phyloP scores from a whole-genome alignment of 1,284 basidiomycete species.

The Wallemia mellicola region DNA sequence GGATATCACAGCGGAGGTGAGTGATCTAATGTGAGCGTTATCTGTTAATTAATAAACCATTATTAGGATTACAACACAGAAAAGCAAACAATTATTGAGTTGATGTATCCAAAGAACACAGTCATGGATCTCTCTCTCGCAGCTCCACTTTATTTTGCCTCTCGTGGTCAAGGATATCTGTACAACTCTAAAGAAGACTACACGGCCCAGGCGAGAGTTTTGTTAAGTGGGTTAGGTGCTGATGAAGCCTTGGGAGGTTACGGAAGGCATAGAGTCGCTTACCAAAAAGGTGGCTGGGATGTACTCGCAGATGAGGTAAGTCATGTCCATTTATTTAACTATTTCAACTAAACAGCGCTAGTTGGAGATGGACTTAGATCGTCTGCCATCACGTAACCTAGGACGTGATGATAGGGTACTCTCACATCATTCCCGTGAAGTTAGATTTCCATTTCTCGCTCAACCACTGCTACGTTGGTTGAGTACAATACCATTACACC shows the following conservation, averaged over 20 bases:
- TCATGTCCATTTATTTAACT: neutral
- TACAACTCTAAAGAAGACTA: constrained; percentile 23
- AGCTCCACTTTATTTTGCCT: constrained; percentile 73
- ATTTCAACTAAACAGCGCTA: constrained; percentile 11
- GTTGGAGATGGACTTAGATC: constrained; percentile 74
- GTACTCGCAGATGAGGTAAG: constrained; percentile 48
- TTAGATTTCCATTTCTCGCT: constrained; percentile 64
- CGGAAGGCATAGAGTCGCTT: constrained; percentile 56
- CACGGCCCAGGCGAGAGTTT: constrained; percentile 41
- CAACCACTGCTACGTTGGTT: constrained; percentile 43
- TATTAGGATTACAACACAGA: constrained; percentile 3
- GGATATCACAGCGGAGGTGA: constrained; percentile 47
- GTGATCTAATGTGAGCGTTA: too few species aligned
- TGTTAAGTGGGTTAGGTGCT: constrained; percentile 74
- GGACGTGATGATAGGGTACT: constrained; percentile 80
- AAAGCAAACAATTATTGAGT: constrained; percentile 4
- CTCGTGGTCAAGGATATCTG: constrained; percentile 36
- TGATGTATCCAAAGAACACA: constrained; percentile 7
- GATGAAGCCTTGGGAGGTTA: constrained; percentile 91
- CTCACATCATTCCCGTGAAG: constrained; percentile 62
- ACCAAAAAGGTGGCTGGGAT: constrained; percentile 31
- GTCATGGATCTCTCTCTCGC: constrained; percentile 91
- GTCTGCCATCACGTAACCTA: constrained; percentile 64
- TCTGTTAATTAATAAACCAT: too few species aligned
- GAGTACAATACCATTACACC: constrained; percentile 37